phyloP scores from a whole-genome alignment of 257 asterid genomes.

The Phtheirospermum japonicum region DNA sequence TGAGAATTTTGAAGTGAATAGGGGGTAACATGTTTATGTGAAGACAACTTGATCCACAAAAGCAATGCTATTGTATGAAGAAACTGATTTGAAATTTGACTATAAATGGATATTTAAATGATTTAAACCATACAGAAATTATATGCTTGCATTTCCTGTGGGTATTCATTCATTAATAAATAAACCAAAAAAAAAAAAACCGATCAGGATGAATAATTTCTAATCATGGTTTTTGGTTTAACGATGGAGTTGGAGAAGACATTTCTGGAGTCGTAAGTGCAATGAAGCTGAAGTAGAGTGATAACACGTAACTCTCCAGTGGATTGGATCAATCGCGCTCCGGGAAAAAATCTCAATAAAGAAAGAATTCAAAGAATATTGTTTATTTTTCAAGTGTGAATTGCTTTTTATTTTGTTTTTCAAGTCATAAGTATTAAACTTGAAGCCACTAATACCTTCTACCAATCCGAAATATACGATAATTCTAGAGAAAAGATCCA shows the following conservation, averaged over 20 bases:
- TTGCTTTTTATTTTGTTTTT: too few species aligned
- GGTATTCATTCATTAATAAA: background rate
- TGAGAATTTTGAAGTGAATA: background rate
- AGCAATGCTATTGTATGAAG: background rate
- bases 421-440: too few species aligned
- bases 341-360: too few species aligned
- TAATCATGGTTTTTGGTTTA: background rate
- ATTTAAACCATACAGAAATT: background rate
- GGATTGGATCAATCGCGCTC: too few species aligned
- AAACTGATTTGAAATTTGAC: background rate
- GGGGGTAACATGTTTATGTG: background rate
- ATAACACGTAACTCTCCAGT: background rate
- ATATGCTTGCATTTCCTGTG: background rate
- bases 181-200: too few species aligned
- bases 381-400: too few species aligned
- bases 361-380: too few species aligned
- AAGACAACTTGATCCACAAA: too few species aligned
- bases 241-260: background rate
- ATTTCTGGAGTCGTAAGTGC: background rate
- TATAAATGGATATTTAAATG: background rate
- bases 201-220: background rate
- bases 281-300: too few species aligned
- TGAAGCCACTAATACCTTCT: too few species aligned
- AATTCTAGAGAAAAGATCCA: background rate
- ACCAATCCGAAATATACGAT: background rate